A percentile compares a stretch with the other conserved stretches of the same genome.
Evolutionary conservation across 495 filamentous ascomycete genomes (phyloP).

Genomic region (Neurospora sp.): DNA sequence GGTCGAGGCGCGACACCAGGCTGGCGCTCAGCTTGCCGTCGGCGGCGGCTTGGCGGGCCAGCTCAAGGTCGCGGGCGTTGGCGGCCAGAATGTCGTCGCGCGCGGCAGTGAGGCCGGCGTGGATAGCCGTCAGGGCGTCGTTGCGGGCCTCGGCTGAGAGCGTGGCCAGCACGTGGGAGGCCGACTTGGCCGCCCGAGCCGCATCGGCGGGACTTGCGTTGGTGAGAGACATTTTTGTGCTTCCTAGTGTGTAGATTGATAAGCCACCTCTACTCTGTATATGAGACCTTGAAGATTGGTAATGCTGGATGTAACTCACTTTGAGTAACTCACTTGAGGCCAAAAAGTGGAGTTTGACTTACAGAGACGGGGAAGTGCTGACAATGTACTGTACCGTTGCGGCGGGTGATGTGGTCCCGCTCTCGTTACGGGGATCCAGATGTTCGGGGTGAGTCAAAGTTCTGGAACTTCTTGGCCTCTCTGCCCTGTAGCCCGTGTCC

Average conservation of each 20-base stretch:
- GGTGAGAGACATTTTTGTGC: conserved; percentile 59
- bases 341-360: background rate
- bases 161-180: conserved; percentile 59
- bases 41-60: conserved; percentile 60
- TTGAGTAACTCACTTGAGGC: background rate
- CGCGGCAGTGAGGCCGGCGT: conserved; percentile 55
- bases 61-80: conserved; percentile 69
- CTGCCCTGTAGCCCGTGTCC: background rate
- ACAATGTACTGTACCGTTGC: background rate
- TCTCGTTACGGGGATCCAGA: background rate
- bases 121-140: conserved; percentile 72
- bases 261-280: background rate
- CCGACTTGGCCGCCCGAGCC: conserved; percentile 57
- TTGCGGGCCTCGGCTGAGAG: conserved; percentile 60
- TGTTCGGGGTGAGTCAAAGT: background rate
- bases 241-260: background rate
- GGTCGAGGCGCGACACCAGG: conserved; percentile 81
- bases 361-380: background rate
- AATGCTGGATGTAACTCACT: conserved; percentile 1
- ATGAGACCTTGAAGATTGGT: background rate
- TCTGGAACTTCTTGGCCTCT: background rate
- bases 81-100: conserved; percentile 71
- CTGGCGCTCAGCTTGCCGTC: conserved; percentile 70
- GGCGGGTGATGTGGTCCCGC: background rate
- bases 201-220: conserved; percentile 56